Evolutionary conservation across 129 eudicot genomes (phyloP).

Genomic region (Calendula officinalis): DNA sequence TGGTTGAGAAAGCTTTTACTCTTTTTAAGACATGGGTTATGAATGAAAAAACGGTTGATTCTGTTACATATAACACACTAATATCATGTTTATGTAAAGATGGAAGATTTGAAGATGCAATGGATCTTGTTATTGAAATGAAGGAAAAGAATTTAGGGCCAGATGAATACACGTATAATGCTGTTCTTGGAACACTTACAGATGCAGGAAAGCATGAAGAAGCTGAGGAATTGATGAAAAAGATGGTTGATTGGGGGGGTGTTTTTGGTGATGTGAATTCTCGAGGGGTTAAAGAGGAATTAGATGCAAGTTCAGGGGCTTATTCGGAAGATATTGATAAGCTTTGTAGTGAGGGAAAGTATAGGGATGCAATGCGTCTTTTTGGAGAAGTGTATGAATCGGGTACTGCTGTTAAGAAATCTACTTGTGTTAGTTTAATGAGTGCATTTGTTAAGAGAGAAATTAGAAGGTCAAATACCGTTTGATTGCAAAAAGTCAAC

Average conservation of each 20-base stretch:
- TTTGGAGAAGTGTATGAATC: constrained; percentile 46
- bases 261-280: constrained; percentile 4
- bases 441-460: too few relatives aligned
- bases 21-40: constrained; percentile 60
- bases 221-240: constrained; percentile 48
- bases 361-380: constrained; percentile 65
- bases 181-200: constrained; percentile 47
- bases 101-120: constrained; percentile 62
- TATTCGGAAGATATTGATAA: constrained; percentile 32
- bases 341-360: constrained; percentile 17
- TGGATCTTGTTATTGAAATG: constrained; percentile 59
- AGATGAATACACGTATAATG: constrained; percentile 58
- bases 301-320: constrained; percentile 34
- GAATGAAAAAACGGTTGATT: constrained; percentile 56
- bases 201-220: constrained; percentile 49
- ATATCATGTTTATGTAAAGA: constrained; percentile 66
- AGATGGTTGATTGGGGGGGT: constrained; percentile 39
- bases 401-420: constrained; percentile 49
- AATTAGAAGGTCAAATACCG: too few relatives aligned
- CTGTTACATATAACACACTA: constrained; percentile 72
- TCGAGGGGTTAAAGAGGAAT: constrained; percentile 30
- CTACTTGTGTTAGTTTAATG: too few relatives aligned
- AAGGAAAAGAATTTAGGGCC: constrained; percentile 58
- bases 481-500: too few relatives aligned
- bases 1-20: constrained; percentile 67